A percentile compares a stretch with the other conserved stretches of the same genome.
Conservation (phyloP, 2,329 filamentous ascomycete species). For the Trichoderma asperellum region DNA sequence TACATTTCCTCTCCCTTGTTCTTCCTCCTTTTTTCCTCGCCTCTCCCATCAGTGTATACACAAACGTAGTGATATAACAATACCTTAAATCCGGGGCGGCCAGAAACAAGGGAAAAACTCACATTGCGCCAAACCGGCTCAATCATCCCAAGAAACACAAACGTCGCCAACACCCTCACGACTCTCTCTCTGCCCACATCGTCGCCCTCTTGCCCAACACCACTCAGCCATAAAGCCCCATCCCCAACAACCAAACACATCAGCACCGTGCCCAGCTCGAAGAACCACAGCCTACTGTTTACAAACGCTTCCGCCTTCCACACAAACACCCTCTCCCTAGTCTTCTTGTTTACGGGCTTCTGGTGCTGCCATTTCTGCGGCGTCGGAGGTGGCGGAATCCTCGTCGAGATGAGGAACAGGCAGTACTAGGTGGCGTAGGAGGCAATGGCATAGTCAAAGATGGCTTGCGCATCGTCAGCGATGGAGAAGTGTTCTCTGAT, state of each 20-base stretch:
- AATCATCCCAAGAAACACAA: constrained; percentile 33
- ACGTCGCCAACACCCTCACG: constrained; percentile 32
- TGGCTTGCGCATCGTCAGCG: neutral
- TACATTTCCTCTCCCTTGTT: too few relatives aligned
- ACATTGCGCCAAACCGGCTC: constrained; percentile 35
- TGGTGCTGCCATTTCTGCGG: neutral
- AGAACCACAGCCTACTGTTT: neutral
- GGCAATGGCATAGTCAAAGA: neutral
- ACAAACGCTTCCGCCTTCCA: neutral
- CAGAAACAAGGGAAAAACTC: neutral
- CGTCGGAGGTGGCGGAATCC: neutral
- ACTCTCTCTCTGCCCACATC: neutral
- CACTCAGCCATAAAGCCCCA: constrained; percentile 5
- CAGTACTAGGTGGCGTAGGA: neutral
- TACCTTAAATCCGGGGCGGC: too few relatives aligned
- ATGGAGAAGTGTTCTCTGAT: neutral
- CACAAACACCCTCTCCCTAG: neutral
- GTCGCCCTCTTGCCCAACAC: neutral
- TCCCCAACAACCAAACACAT: constrained; percentile 27
- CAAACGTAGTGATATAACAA: neutral
- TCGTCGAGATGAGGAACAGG: neutral
- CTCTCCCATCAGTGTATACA: neutral
- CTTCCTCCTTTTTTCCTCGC: too few relatives aligned
- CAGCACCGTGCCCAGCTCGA: neutral
- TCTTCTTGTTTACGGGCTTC: neutral